Evolutionary conservation across 1,139 yeast species (phyloP).

Genomic region (Debaryomyces udenii): DNA sequence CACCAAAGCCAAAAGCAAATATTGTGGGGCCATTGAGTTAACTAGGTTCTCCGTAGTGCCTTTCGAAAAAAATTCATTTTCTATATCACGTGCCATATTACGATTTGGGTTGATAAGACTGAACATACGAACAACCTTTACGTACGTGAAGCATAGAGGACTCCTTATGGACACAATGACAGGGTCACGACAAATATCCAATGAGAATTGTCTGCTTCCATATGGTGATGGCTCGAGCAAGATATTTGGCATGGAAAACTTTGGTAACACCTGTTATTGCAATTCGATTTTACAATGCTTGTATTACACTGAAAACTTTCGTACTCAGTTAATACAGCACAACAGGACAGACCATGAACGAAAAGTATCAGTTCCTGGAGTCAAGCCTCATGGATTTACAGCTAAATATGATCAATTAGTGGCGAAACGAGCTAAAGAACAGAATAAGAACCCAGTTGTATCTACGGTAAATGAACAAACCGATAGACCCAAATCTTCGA

Average conservation of each 20-base stretch:
- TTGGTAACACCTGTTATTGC: conserved; percentile 94
- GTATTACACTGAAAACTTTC: conserved; percentile 70
- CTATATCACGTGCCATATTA: too few species aligned
- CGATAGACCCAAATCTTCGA: conserved; percentile 34
- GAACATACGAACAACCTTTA: too few species aligned
- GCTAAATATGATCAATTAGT: conserved; percentile 47
- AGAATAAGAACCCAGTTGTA: conserved; percentile 21
- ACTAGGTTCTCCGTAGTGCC: too few species aligned
- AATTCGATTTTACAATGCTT: conserved; percentile 90
- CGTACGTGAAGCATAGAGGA: neutral
- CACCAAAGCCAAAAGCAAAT: too few species aligned
- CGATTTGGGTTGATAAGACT: too few species aligned
- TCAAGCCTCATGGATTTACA: conserved; percentile 49
- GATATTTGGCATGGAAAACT: conserved; percentile 92
- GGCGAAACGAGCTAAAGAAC: conserved; percentile 42
- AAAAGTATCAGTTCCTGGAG: conserved; percentile 45
- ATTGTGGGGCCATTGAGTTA: too few species aligned
- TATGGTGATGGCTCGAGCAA: conserved; percentile 71
- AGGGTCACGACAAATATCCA: neutral
- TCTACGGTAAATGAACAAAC: conserved; percentile 14
- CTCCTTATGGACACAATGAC: neutral
- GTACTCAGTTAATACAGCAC: conserved; percentile 54
- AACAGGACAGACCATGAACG: conserved; percentile 37
- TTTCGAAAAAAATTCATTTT: too few species aligned
- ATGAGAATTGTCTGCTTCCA: conserved; percentile 22